These are phyloP conservation scores for Yarrowia osloensis DNA, from an alignment of 805 yeast genomes.

Conservation along the genomic window DNA sequence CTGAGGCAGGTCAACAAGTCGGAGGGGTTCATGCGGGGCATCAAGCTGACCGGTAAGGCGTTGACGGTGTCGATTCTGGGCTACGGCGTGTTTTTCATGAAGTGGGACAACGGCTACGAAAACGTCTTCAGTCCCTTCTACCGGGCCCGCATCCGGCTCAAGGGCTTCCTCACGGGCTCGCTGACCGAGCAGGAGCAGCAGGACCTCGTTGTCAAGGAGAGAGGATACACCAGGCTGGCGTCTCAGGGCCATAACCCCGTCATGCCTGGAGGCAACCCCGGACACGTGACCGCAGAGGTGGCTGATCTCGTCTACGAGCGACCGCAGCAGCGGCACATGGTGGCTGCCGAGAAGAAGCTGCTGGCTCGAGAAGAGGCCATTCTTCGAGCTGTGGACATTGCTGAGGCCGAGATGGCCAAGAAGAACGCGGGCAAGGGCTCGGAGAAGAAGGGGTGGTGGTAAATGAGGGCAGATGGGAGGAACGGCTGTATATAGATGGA, in stretches of 20 bases:
- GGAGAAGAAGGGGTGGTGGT: conserved; percentile 27
- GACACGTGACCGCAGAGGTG: conserved; percentile 45
- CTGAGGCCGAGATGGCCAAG: conserved; percentile 40
- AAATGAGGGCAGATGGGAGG: background rate
- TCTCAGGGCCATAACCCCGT: conserved; percentile 43
- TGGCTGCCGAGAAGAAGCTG: conserved; percentile 69
- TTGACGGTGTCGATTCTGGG: conserved; percentile 53
- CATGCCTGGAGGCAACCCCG: conserved; percentile 5
- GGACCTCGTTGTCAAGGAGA: conserved; percentile 53
- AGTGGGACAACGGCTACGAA: conserved; percentile 85
- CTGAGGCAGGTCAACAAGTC: conserved; percentile 59
- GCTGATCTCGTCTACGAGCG: conserved; percentile 51
- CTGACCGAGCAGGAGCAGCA: conserved; percentile 61
- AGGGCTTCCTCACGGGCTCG: conserved; percentile 56
- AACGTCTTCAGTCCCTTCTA: conserved; percentile 71
- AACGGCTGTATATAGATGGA: background rate
- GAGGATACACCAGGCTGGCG: conserved; percentile 35
- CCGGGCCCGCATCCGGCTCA: conserved; percentile 57
- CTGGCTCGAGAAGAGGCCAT: conserved; percentile 67
- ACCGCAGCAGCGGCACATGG: conserved; percentile 69
- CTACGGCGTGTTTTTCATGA: conserved; percentile 68
- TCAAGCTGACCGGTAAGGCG: conserved; percentile 56
- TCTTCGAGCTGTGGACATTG: conserved; percentile 51
- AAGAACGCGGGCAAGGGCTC: background rate
- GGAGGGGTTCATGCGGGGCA: conserved; percentile 57